Evolutionary conservation across 495 filamentous ascomycete genomes (phyloP), one percentile per base, ranked within the genome.

Genomic region (Cercophora samala): DNA sequence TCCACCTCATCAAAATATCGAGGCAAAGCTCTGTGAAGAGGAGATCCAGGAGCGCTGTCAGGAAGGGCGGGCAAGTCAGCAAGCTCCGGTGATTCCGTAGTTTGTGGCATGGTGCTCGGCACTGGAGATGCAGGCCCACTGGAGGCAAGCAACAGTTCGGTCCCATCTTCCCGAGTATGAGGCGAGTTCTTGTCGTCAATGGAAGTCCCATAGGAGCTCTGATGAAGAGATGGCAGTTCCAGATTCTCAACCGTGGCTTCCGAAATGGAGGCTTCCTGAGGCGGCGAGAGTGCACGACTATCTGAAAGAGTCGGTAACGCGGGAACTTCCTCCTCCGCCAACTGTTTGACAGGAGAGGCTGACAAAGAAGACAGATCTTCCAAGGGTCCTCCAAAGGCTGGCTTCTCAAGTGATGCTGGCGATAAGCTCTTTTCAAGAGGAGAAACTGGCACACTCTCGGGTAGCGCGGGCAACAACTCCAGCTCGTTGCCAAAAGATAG

Each of bases 381-480:
- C 37, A 46, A 46, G 3, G 15, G 15, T 46, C 13, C 37, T 17
- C 37, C 37, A 17, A 46, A 46, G 37, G 11, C 9, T 9, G 11
- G 8, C 29, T 32, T 32, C 29, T 32, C 5, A 46, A 13, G 37
- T 46, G 37, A 46, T 11, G 37, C 2, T 17, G 37, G 37, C 11
- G 37, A 46, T 9, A 9, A 13, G 15, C 15, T 9, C 37, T 46
- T 46, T 17, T 46, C 37, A 13, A 29, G 22, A 60, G 58, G 58
- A 2, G 58, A 60, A 24, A 18, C 13, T 13, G 58, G 58, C 46
- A 18, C 23, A 11, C 42, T 55, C 19, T 64, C 63, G 0, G 63
- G 63, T 17, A 64, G 32, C 11, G 63, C 52, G 13, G 63, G 63
- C 54, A 64, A 37, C n/a, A 58, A 13, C 15, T 58, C 63, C 52